phyloP scores from a whole-genome alignment of 2,329 filamentous ascomycete species.

The Aspergillus sp. region DNA sequence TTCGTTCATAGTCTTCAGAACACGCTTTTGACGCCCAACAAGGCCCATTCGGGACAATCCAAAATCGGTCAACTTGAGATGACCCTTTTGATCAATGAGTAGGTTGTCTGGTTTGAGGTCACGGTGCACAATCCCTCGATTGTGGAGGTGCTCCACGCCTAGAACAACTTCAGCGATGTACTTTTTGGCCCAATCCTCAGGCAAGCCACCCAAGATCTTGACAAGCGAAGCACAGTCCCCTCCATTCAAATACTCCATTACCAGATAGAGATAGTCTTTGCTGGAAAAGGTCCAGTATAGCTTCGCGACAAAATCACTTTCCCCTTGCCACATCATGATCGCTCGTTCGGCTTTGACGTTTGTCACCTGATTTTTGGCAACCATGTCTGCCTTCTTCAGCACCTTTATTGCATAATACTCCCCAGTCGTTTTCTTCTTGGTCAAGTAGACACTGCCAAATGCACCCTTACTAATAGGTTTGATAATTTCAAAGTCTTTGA shows the following conservation, averaged over 20 bases:
- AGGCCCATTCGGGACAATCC: constrained; percentile 96
- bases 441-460: constrained; percentile 95
- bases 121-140: constrained; percentile 90
- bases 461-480: constrained; percentile 99
- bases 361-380: constrained; percentile 98
- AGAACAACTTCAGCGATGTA: constrained; percentile 94
- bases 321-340: constrained; percentile 99
- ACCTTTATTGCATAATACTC: constrained; percentile 99
- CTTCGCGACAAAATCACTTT: constrained; percentile 98
- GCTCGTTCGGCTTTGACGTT: constrained; percentile 98
- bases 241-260: constrained; percentile 99
- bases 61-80: constrained; percentile 96
- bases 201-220: constrained; percentile 86
- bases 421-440: constrained; percentile 97
- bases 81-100: constrained; percentile 93
- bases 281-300: constrained; percentile 99
- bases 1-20: constrained; percentile 74
- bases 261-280: constrained; percentile 96
- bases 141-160: constrained; percentile 95
- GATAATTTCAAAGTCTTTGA: constrained; percentile 99
- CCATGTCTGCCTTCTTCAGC: constrained; percentile 99
- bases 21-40: constrained; percentile 92
- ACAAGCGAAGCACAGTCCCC: constrained; percentile 96
- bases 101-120: constrained; percentile 97
- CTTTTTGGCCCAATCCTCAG: constrained; percentile 97